Evolutionary conservation across 495 filamentous ascomycete genomes (phyloP).

Genomic region (Penicillium coffeae): DNA sequence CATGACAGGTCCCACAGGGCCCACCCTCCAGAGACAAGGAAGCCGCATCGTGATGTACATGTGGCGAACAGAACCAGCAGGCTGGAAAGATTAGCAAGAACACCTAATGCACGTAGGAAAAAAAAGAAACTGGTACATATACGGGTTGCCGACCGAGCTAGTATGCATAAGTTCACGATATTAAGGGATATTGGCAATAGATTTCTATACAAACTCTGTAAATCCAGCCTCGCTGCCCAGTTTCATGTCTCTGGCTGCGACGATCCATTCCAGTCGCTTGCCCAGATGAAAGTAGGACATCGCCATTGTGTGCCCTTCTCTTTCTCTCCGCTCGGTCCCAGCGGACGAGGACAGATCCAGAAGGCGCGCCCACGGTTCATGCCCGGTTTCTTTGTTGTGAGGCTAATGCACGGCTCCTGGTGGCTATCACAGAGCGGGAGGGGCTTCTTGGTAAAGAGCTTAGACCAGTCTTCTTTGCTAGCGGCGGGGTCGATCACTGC

Average conservation of each 20-base stretch:
- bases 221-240: no score
- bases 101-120: no score
- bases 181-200: no score
- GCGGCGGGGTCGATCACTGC: slow-evolving; percentile 63
- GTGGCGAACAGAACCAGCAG: no score
- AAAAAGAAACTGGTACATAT: no score
- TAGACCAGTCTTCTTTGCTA: slow-evolving; percentile 80
- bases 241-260: slow-evolving; percentile 10
- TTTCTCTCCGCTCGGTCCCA: slow-evolving; percentile 79
- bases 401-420: slow-evolving; percentile 74
- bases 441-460: slow-evolving; percentile 71
- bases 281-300: slow-evolving; percentile 87
- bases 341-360: slow-evolving; percentile 78
- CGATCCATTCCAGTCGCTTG: slow-evolving; percentile 68
- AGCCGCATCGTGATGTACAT: no score
- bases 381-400: slow-evolving; percentile 82
- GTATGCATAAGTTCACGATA: no score
- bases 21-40: no score
- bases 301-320: slow-evolving; percentile 80
- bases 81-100: no score
- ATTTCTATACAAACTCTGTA: no score
- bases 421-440: slow-evolving; percentile 79
- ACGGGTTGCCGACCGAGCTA: no score
- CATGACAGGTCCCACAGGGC: no score
- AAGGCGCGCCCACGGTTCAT: slow-evolving; percentile 79